Percentiles rank a stretch among this genome's conserved stretches.
Evolutionary conservation across 768 basidiomycete species (phyloP).

Genomic region (Leccinum aurantiacum): DNA sequence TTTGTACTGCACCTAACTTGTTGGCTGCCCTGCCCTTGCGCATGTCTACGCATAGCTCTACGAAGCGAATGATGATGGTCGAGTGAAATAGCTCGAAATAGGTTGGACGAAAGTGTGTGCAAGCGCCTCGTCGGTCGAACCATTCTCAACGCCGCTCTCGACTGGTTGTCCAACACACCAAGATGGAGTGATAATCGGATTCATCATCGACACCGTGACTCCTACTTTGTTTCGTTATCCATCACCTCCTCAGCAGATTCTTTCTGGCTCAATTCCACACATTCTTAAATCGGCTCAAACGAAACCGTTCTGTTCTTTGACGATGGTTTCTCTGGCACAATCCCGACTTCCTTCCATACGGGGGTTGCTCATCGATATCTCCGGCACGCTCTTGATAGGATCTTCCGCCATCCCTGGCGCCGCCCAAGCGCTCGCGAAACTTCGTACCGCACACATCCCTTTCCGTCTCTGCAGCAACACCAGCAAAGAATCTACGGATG

Average conservation of each 20-base stretch:
- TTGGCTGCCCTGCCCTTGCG: conserved; percentile 91
- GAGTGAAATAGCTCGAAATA: conserved; percentile 89
- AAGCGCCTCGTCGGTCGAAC: no score
- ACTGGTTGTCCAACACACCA: no score
- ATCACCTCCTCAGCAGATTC: no score
- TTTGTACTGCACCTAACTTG: conserved; percentile 43
- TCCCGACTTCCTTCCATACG: conserved; percentile 30
- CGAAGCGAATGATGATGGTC: conserved; percentile 93
- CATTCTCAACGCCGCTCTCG: no score
- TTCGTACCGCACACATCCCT: conserved; percentile 37
- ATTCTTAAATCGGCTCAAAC: no score
- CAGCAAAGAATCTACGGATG: conserved; percentile 57
- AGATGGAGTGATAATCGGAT: no score
- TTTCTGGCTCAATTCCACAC: no score
- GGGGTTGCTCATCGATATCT: conserved; percentile 64
- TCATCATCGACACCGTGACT: no score
- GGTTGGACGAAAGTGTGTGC: conserved; percentile 66
- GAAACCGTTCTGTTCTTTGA: no score
- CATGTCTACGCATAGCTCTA: conserved; percentile 95
- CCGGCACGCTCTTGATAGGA: conserved; percentile 64
- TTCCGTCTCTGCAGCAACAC: conserved; percentile 68
- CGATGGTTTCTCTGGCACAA: neutral
- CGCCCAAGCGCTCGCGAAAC: conserved; percentile 23
- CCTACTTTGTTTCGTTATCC: no score
- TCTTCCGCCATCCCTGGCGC: conserved; percentile 48